Evolutionary conservation across 306 rosid genomes (phyloP), one percentile per base, ranked within the genome.

Genomic region (Rubus idaeus): DNA sequence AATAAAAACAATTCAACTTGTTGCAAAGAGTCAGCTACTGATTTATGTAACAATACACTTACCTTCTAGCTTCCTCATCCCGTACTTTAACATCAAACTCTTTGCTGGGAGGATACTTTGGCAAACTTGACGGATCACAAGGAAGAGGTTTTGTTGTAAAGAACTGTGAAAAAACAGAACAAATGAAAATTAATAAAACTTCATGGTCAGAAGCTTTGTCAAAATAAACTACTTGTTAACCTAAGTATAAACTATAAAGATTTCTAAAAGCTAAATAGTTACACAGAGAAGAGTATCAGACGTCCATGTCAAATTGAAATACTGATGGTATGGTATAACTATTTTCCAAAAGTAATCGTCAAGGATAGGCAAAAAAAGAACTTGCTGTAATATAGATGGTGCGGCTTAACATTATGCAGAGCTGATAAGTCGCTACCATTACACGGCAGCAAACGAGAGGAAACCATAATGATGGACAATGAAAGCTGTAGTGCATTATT

Each of bases 51-150:
- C 37, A 58, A 60, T 74, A 77, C n/a, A 44, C 26, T 23, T 62
- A 95, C 99, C 98, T 89, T 84, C 98, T 92, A 83, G 97, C 97
- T 79, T 96, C 99, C 80, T 92, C 99, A 78, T 92, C 99, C 60
- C 99, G 90, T 14, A 91, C 86, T 88, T 96, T 96, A 37, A 97
- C 96, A 83, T 95, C 99, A 81, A 95, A 87, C 90, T 95, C 99
- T 85, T 95, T 95, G 90, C 99, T 95, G 9, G 99, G 99, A 86
- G 99, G 97, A 84, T 95, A 95, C 87, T 89, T 95, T 13, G 99
- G 99, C 87, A 95, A 82, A 84, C 90, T 95, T 51, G 91, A 89
- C 39, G 99, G 96, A 88, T 95, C 99, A 79, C 99, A 95, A 41
- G 99, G 99, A 58, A 92, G 85, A 75, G 99, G 99, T 77, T 92